These are phyloP conservation scores for Trichosporon faecale DNA, from an alignment of 1,284 basidiomycete species.

Conservation along the genomic window DNA sequence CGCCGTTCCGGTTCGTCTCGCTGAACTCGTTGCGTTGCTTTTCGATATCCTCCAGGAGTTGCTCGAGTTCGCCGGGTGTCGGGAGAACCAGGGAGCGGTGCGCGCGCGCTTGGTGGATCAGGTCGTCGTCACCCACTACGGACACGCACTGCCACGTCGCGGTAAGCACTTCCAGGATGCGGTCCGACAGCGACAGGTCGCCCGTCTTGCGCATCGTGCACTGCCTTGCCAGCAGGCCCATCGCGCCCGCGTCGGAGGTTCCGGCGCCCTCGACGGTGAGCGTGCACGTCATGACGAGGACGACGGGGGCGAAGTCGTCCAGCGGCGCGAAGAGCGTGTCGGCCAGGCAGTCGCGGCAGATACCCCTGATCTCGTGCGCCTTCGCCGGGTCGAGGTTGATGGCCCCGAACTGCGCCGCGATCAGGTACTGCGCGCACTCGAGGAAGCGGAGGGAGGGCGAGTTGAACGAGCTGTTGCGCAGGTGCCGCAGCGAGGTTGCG, in stretches of 20 bases:
- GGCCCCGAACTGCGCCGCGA: background rate
- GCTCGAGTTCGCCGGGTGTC: background rate
- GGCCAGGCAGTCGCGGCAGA: background rate
- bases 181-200: background rate
- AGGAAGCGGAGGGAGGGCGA: conserved; percentile 5
- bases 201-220: conserved; percentile 10
- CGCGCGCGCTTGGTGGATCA: background rate
- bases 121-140: conserved; percentile 28
- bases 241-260: background rate
- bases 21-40: conserved; percentile 24
- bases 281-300: conserved; percentile 1
- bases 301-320: conserved; percentile 3
- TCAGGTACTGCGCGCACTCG: conserved; percentile 5
- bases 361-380: background rate
- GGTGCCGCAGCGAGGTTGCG: background rate
- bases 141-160: background rate
- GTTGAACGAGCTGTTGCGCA: background rate
- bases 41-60: background rate
- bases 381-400: background rate
- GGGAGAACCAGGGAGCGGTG: background rate
- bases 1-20: background rate
- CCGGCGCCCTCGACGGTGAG: background rate
- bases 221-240: background rate
- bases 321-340: background rate
- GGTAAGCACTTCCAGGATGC: background rate